Evolutionary conservation across 148 eudicot genomes (phyloP), one percentile per base, ranked within the genome.

Genomic region (Cornus florida): DNA sequence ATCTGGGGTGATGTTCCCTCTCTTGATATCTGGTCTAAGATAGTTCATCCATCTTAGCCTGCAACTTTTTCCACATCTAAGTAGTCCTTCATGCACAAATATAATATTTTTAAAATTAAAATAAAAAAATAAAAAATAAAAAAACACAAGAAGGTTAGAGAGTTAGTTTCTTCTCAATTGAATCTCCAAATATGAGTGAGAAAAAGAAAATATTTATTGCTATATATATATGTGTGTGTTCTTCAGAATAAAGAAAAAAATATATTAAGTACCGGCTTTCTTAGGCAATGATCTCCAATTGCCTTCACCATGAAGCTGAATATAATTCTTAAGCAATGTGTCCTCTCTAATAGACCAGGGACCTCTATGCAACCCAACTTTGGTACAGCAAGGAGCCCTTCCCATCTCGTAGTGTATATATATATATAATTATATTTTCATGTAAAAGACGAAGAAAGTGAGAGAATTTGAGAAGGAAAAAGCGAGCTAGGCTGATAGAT

Each of bases 41-140:
- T 90, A 90, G 86, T 91, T 91, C 92, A 89, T 86, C 94, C 92
- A 87, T 76, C 94, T 70, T 64, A 91, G 78, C 77, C 94, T 75
- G 77, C 94, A 91, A 78, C 94, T 91, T 88, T 91, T 91, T 77
- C 94, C 94, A 65, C 94, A 91, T 71, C 92, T 76, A 20, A 91
- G 77, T 24, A 90, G 83, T 67, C 93, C 91, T 88, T 75, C 31
- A 89, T 43, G 8, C 48, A 43, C 1, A 43, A 4, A 43, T 35
- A 67, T 67, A 23, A 24, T 1, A 66, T 11, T 31, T 2, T n/a
- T n/a, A n/a, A n/a, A n/a, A n/a, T n/a, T n/a, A n/a, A n/a, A n/a
- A n/a, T n/a, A n/a, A n/a, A n/a, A n/a, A 32, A 13, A 68, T 0
- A 68, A 3, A 16, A 14, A 33, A 50, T 14, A 14, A 16, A 56